Evolutionary conservation across 257 asterid species (phyloP).

Genomic region (Nicotiana obtusifolia): DNA sequence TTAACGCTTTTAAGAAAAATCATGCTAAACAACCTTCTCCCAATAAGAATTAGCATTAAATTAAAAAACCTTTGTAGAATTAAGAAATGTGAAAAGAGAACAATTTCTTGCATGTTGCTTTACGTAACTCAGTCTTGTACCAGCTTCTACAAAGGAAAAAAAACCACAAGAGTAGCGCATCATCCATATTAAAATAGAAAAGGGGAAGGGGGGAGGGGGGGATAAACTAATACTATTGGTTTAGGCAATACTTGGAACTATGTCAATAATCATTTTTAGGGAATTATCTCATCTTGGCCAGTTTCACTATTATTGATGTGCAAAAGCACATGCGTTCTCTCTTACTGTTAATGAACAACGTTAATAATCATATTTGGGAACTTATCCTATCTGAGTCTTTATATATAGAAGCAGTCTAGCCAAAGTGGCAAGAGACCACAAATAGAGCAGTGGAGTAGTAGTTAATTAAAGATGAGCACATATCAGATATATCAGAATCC

Average conservation of each 20-base stretch:
- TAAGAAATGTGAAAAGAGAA: background rate
- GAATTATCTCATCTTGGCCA: background rate
- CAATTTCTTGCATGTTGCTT: background rate
- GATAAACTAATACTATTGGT: background rate
- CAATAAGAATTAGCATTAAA: background rate
- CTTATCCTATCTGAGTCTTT: background rate
- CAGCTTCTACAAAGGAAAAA: background rate
- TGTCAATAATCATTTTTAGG: background rate
- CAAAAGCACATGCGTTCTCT: background rate
- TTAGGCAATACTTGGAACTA: background rate
- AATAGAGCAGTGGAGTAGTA: background rate
- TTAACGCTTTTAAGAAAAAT: background rate
- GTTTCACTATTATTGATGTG: background rate
- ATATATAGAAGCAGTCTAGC: constrained; percentile 1
- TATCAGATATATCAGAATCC: background rate
- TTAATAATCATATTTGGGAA: background rate
- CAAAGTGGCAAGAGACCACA: background rate
- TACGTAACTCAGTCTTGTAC: background rate
- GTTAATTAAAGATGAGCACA: background rate
- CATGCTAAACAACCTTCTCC: background rate
- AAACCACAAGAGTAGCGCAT: background rate
- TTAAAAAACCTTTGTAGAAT: background rate
- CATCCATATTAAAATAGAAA: background rate
- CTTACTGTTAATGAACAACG: background rate
- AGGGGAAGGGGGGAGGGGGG: background rate